Evolutionary conservation across 2,329 filamentous ascomycete genomes (phyloP), one percentile per base, ranked within the genome.

Genomic region (Botrytis medusae): DNA sequence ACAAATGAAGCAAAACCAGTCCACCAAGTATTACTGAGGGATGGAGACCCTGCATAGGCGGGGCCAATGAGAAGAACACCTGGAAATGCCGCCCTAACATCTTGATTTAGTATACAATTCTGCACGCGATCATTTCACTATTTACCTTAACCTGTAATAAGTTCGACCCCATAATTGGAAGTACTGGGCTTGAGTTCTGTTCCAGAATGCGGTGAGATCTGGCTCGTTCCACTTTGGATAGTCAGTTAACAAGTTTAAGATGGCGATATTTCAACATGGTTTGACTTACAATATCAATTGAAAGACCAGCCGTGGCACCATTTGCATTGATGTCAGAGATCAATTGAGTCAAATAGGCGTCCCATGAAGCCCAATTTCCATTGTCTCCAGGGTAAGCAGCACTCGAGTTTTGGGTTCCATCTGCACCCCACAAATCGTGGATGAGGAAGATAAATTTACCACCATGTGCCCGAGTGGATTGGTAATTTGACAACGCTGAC

Each of bases 221-320:
- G 86, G 85, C 78, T 88, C 86, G 72, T 88, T 88, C 86, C 86
- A 88, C 68, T 70, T 25, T 9, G 29, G 2, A 34, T 4, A 48
- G 32, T 32, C 42, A 65, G 60, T 20, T 16, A 54, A 5, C 1
- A 29, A 29, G 51, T 8, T 40, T 6, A 10, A 9, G 4, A 20
- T n/a, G 10, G 18, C 25, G 32, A 25, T 4, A n/a, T 32, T 2
- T 20, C 25, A 44, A 48, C 12, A 5, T 14, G n/a, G 25, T 12
- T n/a, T 29, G 25, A 51, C 46, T 64, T 65, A 72, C 60, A 18
- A 62, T 60, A 61, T 51, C 62, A 48, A 69, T 61, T 18, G 51
- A 87, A 69, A 88, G 75, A 0, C 81, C 82, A 0, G 79, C 79
- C 32, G 77, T 79, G 78, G 81, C 82, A 46, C 79, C 76, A 74